These are phyloP conservation scores for Maudiozyma bulderi DNA, from an alignment of 805 yeast genomes.

Conservation along the genomic window DNA sequence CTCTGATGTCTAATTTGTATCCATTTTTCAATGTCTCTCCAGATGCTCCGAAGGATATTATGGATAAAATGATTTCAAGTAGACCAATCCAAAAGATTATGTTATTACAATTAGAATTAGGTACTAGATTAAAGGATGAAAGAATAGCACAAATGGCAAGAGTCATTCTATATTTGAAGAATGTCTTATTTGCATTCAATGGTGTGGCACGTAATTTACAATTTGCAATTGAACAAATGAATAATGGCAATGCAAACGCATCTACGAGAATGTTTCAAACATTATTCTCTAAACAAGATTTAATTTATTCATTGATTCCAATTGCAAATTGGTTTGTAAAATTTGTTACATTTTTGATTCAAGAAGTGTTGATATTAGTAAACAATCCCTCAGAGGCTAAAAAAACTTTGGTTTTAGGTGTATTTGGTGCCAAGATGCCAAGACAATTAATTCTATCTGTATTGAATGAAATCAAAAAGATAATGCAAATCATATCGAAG, in stretches of 20 bases:
- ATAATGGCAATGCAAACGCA: slow-evolving; percentile 21
- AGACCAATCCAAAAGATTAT: slow-evolving; percentile 29
- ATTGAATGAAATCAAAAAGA: slow-evolving; percentile 54
- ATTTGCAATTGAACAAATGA: slow-evolving; percentile 30
- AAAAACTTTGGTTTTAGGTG: slow-evolving; percentile 43
- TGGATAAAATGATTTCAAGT: slow-evolving; percentile 29
- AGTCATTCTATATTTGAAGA: slow-evolving; percentile 23
- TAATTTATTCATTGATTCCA: slow-evolving; percentile 59
- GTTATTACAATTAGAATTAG: slow-evolving; percentile 28
- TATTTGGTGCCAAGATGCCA: slow-evolving; percentile 60
- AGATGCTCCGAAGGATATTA: slow-evolving; percentile 28
- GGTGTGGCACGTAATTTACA: slow-evolving; percentile 30
- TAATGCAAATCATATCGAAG: slow-evolving; percentile 45
- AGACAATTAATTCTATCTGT: slow-evolving; percentile 58
- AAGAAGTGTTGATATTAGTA: slow-evolving; percentile 51
- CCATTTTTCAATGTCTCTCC: slow-evolving; percentile 28
- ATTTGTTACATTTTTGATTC: slow-evolving; percentile 58
- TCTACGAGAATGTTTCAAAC: slow-evolving; percentile 36
- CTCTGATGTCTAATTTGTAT: slow-evolving; percentile 20
- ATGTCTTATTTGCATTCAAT: slow-evolving; percentile 27
- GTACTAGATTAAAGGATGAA: slow-evolving; percentile 21
- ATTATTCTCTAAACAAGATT: slow-evolving; percentile 50
- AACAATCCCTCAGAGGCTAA: slow-evolving; percentile 16
- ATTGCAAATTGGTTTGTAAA: slow-evolving; percentile 81
- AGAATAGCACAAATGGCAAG: slow-evolving; percentile 26